Percentiles rank a stretch among this genome's conserved stretches.
Conservation (phyloP, 306 rosid genomes). For the Rosa rugosa region DNA sequence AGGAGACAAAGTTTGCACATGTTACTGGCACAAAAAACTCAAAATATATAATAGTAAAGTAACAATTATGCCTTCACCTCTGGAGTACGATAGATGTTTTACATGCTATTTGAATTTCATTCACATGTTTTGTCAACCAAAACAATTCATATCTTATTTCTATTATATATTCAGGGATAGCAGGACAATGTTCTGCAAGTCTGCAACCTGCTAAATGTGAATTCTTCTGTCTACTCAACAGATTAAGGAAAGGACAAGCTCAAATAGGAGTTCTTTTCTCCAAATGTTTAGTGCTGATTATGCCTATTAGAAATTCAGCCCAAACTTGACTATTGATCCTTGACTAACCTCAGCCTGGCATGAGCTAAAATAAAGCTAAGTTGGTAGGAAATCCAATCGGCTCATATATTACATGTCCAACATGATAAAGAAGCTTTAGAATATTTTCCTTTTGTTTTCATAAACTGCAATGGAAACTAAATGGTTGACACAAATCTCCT, state of each 20-base stretch:
- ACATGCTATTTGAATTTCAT: background rate
- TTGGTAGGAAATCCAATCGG: background rate
- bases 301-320: background rate
- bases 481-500: background rate
- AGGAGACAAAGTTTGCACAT: slow-evolving; percentile 17
- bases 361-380: background rate
- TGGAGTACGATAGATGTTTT: background rate
- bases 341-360: background rate
- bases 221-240: background rate
- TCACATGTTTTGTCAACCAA: background rate
- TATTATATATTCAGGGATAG: background rate
- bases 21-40: background rate
- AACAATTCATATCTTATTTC: background rate
- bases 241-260: background rate
- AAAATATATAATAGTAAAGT: too few relatives aligned
- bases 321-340: background rate
- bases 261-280: background rate
- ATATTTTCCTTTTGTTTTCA: background rate
- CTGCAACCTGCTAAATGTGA: background rate
- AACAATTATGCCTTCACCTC: background rate
- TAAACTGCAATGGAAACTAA: background rate
- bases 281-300: background rate
- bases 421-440: background rate
- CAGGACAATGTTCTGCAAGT: background rate
- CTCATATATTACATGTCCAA: background rate